Conservation (phyloP, 176 grass and related monocot species). For the Chloris gayana region DNA sequence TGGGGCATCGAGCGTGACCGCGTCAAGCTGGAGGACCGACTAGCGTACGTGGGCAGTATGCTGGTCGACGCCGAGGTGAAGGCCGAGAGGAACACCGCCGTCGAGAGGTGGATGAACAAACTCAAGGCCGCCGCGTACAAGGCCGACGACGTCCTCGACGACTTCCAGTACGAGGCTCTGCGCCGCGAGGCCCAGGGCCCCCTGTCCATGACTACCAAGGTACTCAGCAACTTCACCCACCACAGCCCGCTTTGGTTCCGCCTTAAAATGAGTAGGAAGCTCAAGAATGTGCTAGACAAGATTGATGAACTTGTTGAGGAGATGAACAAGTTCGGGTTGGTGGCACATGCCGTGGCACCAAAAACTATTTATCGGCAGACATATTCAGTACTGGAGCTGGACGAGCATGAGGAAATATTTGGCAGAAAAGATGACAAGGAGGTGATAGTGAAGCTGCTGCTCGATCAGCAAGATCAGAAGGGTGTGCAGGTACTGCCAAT, state of each 20-base stretch:
- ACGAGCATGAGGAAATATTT: neutral
- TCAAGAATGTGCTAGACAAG: too few species aligned
- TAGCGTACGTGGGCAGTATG: neutral
- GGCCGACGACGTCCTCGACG: conserved; percentile 52
- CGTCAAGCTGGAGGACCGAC: neutral
- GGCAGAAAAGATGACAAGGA: conserved; percentile 35
- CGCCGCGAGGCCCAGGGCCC: neutral
- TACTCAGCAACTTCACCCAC: neutral
- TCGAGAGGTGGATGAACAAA: neutral
- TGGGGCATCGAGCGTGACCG: conserved; percentile 15
- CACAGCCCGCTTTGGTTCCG: neutral
- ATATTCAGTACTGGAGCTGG: neutral
- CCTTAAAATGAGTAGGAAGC: too few species aligned
- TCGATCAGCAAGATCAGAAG: neutral
- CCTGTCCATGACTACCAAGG: too few species aligned
- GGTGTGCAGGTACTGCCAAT: conserved; percentile 35
- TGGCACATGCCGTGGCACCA: neutral
- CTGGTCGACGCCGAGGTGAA: conserved; percentile 17
- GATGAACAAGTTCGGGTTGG: neutral
- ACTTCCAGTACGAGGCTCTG: conserved; percentile 39
- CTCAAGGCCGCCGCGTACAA: conserved; percentile 34
- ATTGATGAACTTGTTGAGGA: neutral
- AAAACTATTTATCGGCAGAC: neutral
- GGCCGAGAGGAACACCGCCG: neutral
- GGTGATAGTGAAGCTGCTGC: conserved; percentile 28